phyloP scores from a whole-genome alignment of 306 rosid genomes.

The Cucurbita pepo region DNA sequence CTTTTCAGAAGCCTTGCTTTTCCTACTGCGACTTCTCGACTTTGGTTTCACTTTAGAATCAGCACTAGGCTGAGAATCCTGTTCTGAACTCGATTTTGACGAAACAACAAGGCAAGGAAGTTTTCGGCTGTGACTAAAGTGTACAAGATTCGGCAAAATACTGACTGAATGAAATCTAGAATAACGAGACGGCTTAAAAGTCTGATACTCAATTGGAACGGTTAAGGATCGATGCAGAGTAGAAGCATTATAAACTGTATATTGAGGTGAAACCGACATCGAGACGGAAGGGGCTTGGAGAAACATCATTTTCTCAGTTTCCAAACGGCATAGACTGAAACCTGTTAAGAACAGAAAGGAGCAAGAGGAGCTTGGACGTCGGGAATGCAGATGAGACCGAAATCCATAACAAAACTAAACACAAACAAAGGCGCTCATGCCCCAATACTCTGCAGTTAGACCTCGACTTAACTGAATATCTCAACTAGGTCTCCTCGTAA shows the following conservation, averaged over 20 bases:
- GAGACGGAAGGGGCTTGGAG: conserved; percentile 20
- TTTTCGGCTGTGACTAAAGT: conserved; percentile 9
- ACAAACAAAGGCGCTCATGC: neutral
- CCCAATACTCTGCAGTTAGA: neutral
- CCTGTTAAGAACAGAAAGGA: neutral
- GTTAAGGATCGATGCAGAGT: conserved; percentile 5
- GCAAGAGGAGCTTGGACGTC: neutral
- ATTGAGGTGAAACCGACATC: conserved; percentile 12
- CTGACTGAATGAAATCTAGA: conserved; percentile 5
- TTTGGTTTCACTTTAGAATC: conserved; percentile 14
- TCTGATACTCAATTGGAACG: conserved; percentile 5
- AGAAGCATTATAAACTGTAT: conserved; percentile 6
- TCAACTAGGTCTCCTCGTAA: neutral
- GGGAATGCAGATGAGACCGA: neutral
- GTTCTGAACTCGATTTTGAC: conserved; percentile 25
- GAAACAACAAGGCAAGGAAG: conserved; percentile 26
- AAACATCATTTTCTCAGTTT: conserved; percentile 16
- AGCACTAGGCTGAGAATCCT: conserved; percentile 14
- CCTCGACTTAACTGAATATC: neutral
- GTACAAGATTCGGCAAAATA: conserved; percentile 12
- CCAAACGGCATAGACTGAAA: neutral
- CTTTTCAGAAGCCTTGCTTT: conserved; percentile 5
- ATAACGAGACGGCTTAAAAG: neutral
- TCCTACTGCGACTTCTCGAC: conserved; percentile 6
- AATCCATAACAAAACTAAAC: neutral